Evolutionary conservation across 2,329 filamentous ascomycete genomes (phyloP).

Genomic region (Epichloe glyceriae): DNA sequence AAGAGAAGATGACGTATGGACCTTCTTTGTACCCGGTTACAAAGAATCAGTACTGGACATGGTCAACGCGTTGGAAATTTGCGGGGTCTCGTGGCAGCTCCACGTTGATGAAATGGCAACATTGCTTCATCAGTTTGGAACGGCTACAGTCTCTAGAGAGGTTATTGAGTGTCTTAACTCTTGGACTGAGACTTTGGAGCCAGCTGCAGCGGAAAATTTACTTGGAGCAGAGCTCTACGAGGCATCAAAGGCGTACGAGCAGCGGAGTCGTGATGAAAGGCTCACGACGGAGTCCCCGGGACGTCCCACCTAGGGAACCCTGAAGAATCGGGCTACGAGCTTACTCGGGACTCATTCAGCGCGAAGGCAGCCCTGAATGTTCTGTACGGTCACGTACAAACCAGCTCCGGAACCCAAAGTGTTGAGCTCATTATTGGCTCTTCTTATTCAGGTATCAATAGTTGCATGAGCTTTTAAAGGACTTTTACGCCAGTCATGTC

Average conservation of each 20-base stretch:
- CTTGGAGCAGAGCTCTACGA: too few relatives aligned
- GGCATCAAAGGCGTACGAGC: too few relatives aligned
- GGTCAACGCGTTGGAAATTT: constrained; percentile 5
- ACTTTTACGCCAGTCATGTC: constrained; percentile 6
- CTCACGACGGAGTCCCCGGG: too few relatives aligned
- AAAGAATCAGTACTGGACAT: constrained; percentile 5
- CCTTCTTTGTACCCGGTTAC: constrained; percentile 7
- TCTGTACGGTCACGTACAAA: neutral
- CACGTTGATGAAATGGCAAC: neutral
- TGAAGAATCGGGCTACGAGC: too few relatives aligned
- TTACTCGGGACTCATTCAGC: too few relatives aligned
- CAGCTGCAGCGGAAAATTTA: too few relatives aligned
- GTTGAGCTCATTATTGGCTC: constrained; percentile 6
- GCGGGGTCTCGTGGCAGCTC: constrained; percentile 3
- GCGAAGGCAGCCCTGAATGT: neutral
- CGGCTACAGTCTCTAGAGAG: neutral
- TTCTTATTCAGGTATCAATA: neutral
- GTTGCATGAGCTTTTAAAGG: constrained; percentile 6
- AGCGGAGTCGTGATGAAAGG: too few relatives aligned
- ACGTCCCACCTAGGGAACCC: too few relatives aligned
- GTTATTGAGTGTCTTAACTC: neutral
- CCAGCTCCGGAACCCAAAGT: neutral
- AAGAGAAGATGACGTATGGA: neutral
- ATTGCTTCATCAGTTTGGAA: neutral
- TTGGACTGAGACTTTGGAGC: neutral